Percentiles rank a stretch among this genome's conserved stretches.
Evolutionary conservation across 768 basidiomycete genomes (phyloP).

Genomic region (Xerocomellus intermedius): DNA sequence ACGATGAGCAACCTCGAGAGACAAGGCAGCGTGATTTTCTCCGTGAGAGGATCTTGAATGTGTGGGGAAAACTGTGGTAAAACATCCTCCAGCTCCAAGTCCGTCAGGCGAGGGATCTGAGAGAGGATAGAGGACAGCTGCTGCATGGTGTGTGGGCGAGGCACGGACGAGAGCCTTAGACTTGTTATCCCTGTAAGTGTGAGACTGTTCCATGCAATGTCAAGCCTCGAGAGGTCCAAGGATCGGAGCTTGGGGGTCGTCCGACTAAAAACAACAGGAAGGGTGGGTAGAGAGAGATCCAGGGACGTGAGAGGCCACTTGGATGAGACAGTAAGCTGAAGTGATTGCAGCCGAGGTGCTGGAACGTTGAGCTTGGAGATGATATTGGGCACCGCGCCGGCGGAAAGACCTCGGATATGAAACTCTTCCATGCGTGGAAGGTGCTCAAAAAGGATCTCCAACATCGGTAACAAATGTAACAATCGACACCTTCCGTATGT

Average conservation of each 20-base stretch:
- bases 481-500: background rate
- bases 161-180: background rate
- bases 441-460: background rate
- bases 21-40: background rate
- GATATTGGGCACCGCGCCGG: background rate
- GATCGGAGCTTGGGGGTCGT: background rate
- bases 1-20: background rate
- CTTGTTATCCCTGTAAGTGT: background rate
- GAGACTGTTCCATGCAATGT: background rate
- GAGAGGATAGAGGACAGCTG: background rate
- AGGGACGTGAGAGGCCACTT: background rate
- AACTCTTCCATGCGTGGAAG: conserved; percentile 1
- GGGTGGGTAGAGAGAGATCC: background rate
- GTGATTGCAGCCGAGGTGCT: background rate
- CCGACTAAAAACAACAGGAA: background rate
- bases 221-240: background rate
- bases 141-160: background rate
- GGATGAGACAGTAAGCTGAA: background rate
- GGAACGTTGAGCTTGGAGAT: background rate
- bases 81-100: conserved; percentile 1
- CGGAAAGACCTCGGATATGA: background rate
- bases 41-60: background rate
- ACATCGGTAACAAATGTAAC: background rate
- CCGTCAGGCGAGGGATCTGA: background rate
- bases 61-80: background rate